A percentile compares a stretch with the other conserved stretches of the same genome.
Evolutionary conservation across 352 stramenopile genomes (phyloP).

Genomic region (Pythium volutum): DNA sequence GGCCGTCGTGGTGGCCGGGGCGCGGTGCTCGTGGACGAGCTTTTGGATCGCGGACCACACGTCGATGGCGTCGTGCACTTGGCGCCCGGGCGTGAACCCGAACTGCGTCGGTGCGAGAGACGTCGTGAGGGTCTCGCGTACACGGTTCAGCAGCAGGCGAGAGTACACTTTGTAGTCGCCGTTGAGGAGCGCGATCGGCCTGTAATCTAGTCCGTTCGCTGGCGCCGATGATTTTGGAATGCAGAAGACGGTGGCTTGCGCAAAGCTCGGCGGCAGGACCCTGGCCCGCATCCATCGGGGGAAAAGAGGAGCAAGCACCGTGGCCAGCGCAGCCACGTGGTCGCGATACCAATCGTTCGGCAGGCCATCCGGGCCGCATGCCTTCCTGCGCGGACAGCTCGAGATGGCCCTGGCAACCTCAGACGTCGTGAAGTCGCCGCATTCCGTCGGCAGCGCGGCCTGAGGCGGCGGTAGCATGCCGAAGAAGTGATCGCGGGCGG

Average conservation of each 20-base stretch:
- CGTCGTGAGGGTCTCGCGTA: background rate
- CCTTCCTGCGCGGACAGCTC: constrained; percentile 4
- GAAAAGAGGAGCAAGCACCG: background rate
- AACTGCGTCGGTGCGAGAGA: background rate
- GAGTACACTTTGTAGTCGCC: constrained; percentile 16
- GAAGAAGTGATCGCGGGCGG: too few species aligned
- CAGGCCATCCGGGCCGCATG: constrained; percentile 9
- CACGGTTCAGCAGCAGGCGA: background rate
- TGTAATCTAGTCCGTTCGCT: background rate
- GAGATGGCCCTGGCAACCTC: background rate
- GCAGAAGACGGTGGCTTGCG: background rate
- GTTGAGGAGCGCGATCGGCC: constrained; percentile 3
- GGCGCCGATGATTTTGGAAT: background rate
- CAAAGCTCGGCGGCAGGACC: constrained; percentile 2
- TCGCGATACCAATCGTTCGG: constrained; percentile 15
- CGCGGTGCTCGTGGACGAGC: background rate
- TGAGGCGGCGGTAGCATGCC: too few species aligned
- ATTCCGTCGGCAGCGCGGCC: too few species aligned
- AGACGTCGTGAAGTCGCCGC: background rate
- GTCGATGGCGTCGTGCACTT: constrained; percentile 6
- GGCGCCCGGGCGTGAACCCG: background rate
- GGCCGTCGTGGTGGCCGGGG: background rate
- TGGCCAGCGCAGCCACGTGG: background rate
- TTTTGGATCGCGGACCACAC: background rate
- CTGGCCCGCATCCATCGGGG: background rate